Base-by-base conservation (phyloP, 2,329 filamentous ascomycete species). In the Fusarium lyarnte region DNA sequence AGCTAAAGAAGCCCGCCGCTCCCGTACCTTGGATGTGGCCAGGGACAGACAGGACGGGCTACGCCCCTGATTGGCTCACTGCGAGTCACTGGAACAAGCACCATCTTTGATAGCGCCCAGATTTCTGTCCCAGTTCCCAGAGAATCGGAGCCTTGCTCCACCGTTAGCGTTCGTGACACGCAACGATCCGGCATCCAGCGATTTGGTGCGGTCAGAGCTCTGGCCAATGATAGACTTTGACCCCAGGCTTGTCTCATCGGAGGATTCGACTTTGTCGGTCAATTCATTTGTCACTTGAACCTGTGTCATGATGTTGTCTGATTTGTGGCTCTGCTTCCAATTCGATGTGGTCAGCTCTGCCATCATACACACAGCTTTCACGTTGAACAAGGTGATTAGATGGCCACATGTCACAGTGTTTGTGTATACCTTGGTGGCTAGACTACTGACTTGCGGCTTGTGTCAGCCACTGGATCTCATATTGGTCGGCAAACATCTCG, bases 101-200 rank as follows among this genome's bases (percentile, higher is more conserved):
- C 70, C 72, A 63, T 69, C 63, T 60, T 61, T 74, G 59, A 69
- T 71, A 75, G 74, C 66, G 73, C 66, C 70, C 72, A 77, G 67
- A 65, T 66, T 73, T 76, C 73, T 76, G 69, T 74, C 68, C 58
- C 68, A 58, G 64, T 77, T 79, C 74, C 79, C 79, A 80, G 78
- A 79, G 71, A 77, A 74, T 77, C 79, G 79, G 75, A 80, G 78
- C 74, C 74, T 62, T 51, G 63, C 75, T 78, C 77, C 79, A 78
- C 78, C 69, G 41, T 53, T 61, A 70, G 71, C 67, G 76, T 78
- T 79, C 74, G 69, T 77, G 71, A 73, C 67, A 70, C 72, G 58
- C 69, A 72, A 74, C 69, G 64, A 79, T 78, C 72, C 74, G 62
- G 66, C 66, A 73, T 64, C 73, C 67, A 67, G 63, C 61, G 63